Conservation (phyloP, 768 basidiomycete species). For the Leccinum uliginosum region DNA sequence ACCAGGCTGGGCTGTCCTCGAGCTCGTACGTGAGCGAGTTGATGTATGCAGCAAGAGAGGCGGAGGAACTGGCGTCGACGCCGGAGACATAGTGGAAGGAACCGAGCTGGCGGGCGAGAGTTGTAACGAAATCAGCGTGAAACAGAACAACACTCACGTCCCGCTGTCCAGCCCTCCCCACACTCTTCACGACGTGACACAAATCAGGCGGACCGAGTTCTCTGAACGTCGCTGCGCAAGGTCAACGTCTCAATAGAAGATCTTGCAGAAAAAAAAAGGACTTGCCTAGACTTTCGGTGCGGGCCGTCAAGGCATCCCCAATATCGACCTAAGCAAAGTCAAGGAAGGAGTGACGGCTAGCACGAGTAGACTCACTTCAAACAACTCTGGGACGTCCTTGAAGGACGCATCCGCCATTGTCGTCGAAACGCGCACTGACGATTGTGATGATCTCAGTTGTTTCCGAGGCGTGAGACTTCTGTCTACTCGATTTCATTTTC, state of each 20-base stretch:
- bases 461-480: constrained; percentile 15
- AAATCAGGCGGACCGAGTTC: constrained; percentile 98
- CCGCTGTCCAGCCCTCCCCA: constrained; percentile 75
- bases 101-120: constrained; percentile 57
- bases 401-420: constrained; percentile 68
- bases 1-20: constrained; percentile 91
- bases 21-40: constrained; percentile 97
- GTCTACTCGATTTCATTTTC: background rate
- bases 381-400: constrained; percentile 95
- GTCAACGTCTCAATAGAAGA: too few species aligned
- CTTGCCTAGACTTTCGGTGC: constrained; percentile 90
- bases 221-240: constrained; percentile 77
- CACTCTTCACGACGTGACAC: constrained; percentile 92
- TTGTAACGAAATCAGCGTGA: background rate
- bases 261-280: constrained; percentile 8
- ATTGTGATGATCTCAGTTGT: constrained; percentile 10
- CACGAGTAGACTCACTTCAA: constrained; percentile 60
- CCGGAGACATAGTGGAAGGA: constrained; percentile 98
- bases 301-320: constrained; percentile 81
- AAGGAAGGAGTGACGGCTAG: constrained; percentile 1
- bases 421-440: constrained; percentile 4
- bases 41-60: constrained; percentile 95
- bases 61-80: constrained; percentile 98
- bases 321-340: constrained; percentile 62
- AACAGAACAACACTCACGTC: constrained; percentile 58